These are phyloP conservation scores for Hymenotorrendiella dingleyae DNA, from an alignment of 2,329 filamentous ascomycete genomes.

Conservation along the genomic window DNA sequence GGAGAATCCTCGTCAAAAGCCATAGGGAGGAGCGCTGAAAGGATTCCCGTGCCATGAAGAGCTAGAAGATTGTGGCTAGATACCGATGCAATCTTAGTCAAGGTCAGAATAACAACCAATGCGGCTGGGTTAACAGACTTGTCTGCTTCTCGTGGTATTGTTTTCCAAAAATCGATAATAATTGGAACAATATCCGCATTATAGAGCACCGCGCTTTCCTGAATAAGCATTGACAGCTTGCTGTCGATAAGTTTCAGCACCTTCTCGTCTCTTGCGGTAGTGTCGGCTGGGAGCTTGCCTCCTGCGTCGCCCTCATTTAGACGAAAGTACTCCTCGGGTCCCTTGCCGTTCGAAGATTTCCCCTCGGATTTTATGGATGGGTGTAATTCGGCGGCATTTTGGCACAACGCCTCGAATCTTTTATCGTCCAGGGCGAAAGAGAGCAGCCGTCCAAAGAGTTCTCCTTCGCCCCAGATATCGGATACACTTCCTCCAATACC, in stretches of 20 bases:
- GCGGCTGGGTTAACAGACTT: conserved; percentile 46
- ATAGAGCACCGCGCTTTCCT: conserved; percentile 46
- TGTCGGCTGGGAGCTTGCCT: conserved; percentile 1
- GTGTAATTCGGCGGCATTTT: conserved; percentile 35
- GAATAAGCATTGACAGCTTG: conserved; percentile 44
- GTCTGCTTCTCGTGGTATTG: conserved; percentile 45
- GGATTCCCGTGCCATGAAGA: conserved; percentile 65
- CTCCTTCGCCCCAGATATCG: conserved; percentile 61
- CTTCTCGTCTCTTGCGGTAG: conserved; percentile 18
- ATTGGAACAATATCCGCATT: conserved; percentile 58
- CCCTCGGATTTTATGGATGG: conserved; percentile 28
- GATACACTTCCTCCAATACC: conserved; percentile 59
- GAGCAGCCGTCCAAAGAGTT: conserved; percentile 77
- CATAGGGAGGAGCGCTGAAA: conserved; percentile 60
- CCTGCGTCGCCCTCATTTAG: background rate
- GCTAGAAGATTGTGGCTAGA: conserved; percentile 66
- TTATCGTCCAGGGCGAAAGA: conserved; percentile 77
- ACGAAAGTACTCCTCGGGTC: conserved; percentile 9
- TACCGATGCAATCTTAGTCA: conserved; percentile 45
- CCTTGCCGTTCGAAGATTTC: background rate
- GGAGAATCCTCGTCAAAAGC: conserved; percentile 48
- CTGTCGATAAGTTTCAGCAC: conserved; percentile 25
- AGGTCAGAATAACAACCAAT: conserved; percentile 50
- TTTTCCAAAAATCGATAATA: conserved; percentile 58
- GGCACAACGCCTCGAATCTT: conserved; percentile 63